These are phyloP conservation scores for Phialophora tarda DNA, from an alignment of 2,329 filamentous ascomycete genomes.

Conservation along the genomic window DNA sequence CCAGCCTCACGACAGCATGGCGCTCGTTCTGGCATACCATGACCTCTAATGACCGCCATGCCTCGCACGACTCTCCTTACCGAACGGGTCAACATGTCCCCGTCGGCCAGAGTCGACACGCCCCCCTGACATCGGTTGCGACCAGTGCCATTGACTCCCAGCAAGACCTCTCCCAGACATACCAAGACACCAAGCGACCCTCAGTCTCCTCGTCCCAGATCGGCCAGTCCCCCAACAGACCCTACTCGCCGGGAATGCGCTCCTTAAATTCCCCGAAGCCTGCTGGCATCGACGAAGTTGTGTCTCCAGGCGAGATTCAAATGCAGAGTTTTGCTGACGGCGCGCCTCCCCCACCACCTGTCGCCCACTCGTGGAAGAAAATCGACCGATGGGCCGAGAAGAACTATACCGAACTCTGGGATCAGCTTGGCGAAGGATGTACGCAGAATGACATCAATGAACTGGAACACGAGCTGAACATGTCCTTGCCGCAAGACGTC, in stretches of 20 bases:
- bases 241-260: conserved; percentile 89
- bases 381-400: conserved; percentile 95
- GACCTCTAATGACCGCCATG: conserved; percentile 81
- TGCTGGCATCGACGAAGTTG: conserved; percentile 42
- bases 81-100: conserved; percentile 89
- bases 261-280: conserved; percentile 58
- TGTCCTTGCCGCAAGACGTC: conserved; percentile 89
- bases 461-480: conserved; percentile 92
- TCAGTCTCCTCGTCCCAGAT: conserved; percentile 57
- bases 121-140: conserved; percentile 82
- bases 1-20: conserved; percentile 59
- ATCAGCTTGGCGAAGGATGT: conserved; percentile 90
- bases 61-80: conserved; percentile 89
- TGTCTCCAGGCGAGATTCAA: conserved; percentile 80
- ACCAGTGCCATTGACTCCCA: conserved; percentile 86
- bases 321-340: conserved; percentile 97
- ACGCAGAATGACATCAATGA: conserved; percentile 96
- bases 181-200: conserved; percentile 70
- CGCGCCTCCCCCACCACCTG: conserved; percentile 84
- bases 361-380: conserved; percentile 87
- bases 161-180: conserved; percentile 78
- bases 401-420: conserved; percentile 91
- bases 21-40: conserved; percentile 95
- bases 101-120: conserved; percentile 79
- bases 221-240: conserved; percentile 64